Percentiles rank a stretch among this genome's conserved stretches.
Conservation (phyloP, 352 stramenopile species). For the Phytophthora kernoviae region DNA sequence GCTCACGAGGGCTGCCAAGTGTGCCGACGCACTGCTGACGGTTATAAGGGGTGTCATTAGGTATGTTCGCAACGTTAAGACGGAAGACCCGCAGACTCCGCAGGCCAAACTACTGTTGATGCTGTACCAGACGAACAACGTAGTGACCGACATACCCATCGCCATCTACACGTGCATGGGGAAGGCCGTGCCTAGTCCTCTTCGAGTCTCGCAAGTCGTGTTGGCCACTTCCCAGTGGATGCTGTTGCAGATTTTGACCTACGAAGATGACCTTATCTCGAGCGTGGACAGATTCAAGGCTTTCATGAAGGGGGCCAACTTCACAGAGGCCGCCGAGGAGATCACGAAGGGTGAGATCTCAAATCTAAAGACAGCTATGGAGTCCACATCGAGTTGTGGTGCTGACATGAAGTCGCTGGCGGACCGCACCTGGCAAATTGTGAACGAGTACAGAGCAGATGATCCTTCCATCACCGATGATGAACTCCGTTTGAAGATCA, state of each 20-base stretch:
- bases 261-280: slow-evolving; percentile 34
- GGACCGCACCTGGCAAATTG: slow-evolving; percentile 26
- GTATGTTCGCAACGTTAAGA: slow-evolving; percentile 35
- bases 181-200: slow-evolving; percentile 22
- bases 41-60: slow-evolving; percentile 30
- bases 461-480: slow-evolving; percentile 25
- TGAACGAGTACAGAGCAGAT: slow-evolving; percentile 27
- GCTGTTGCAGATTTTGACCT: slow-evolving; percentile 23
- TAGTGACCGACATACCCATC: slow-evolving; percentile 35
- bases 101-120: slow-evolving; percentile 23
- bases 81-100: slow-evolving; percentile 28
- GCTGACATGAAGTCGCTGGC: slow-evolving; percentile 35
- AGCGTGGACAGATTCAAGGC: slow-evolving; percentile 25
- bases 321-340: slow-evolving; percentile 24
- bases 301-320: slow-evolving; percentile 32
- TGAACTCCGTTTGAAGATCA: slow-evolving; percentile 36
- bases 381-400: slow-evolving; percentile 35
- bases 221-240: slow-evolving; percentile 28
- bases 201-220: slow-evolving; percentile 24
- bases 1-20: slow-evolving; percentile 29
- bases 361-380: slow-evolving; percentile 34
- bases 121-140: slow-evolving; percentile 33
- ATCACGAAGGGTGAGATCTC: slow-evolving; percentile 32
- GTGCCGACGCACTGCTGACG: slow-evolving; percentile 31
- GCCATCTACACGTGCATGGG: slow-evolving; percentile 33